A percentile compares a stretch with the other conserved stretches of the same genome.
Evolutionary conservation across 2,329 filamentous ascomycete genomes (phyloP).

Genomic region (Ophiostoma quercus): DNA sequence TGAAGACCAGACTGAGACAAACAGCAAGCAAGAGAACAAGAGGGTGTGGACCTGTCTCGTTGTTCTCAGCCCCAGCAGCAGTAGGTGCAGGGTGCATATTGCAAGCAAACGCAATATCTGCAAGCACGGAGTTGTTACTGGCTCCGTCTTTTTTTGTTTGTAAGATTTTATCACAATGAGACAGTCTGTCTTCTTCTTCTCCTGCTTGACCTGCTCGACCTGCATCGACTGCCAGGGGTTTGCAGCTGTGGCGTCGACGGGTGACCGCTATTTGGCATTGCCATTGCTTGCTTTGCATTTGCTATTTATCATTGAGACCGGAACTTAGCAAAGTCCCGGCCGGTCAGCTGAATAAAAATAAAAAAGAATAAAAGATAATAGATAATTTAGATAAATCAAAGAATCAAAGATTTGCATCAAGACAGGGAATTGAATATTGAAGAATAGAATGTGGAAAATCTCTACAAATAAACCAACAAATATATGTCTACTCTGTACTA

Average conservation of each 20-base stretch:
- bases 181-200: background rate
- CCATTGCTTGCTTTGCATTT: too few species aligned
- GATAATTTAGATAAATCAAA: background rate
- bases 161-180: background rate
- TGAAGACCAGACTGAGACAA: too few species aligned
- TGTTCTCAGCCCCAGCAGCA: background rate
- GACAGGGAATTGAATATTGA: background rate
- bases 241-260: slow-evolving; percentile 11
- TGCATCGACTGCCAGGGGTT: background rate
- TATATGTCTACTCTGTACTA: too few species aligned
- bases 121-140: background rate
- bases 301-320: background rate
- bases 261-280: background rate
- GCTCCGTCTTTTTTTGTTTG: background rate
- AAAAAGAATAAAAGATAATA: background rate
- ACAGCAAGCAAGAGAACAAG: background rate
- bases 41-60: background rate
- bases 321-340: background rate
- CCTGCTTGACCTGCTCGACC: background rate
- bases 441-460: background rate
- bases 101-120: background rate
- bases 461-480: background rate
- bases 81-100: background rate
- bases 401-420: too few species aligned
- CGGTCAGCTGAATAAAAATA: background rate